These are phyloP conservation scores for Puccinellia tenuiflora DNA, from an alignment of 176 grass and related monocot genomes.

Conservation along the genomic window DNA sequence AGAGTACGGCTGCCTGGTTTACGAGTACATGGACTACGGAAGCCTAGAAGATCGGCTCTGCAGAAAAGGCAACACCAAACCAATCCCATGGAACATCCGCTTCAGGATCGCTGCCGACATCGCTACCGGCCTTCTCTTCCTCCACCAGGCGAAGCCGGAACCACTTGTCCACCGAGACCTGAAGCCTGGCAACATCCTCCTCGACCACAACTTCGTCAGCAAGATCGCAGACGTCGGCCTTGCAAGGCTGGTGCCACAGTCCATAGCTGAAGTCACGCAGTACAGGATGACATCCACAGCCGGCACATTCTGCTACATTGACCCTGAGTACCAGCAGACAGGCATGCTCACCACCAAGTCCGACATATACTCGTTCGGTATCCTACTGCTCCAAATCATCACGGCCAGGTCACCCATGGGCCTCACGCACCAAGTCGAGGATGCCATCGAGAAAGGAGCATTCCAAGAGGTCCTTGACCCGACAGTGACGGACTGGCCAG, in stretches of 20 bases:
- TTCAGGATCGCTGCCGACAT: conserved; percentile 84
- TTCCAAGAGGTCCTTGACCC: conserved; percentile 80
- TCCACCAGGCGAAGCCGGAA: conserved; percentile 82
- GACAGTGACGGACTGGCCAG: conserved; percentile 52
- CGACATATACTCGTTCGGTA: conserved; percentile 79
- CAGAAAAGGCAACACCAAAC: conserved; percentile 47
- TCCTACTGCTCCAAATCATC: conserved; percentile 84
- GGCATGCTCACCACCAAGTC: conserved; percentile 86
- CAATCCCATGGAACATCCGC: conserved; percentile 69
- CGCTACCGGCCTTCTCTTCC: conserved; percentile 75
- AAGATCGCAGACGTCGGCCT: conserved; percentile 95
- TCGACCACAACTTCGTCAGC: conserved; percentile 79
- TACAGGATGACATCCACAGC: conserved; percentile 88
- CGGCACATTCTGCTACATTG: conserved; percentile 90
- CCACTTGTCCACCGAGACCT: conserved; percentile 89
- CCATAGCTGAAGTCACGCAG: conserved; percentile 55
- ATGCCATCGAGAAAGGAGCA: conserved; percentile 52
- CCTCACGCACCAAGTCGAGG: conserved; percentile 60
- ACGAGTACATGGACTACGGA: conserved; percentile 94
- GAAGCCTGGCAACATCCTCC: conserved; percentile 93
- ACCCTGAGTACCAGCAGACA: conserved; percentile 92
- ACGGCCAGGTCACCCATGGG: conserved; percentile 81
- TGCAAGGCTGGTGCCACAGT: conserved; percentile 68
- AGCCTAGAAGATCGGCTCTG: conserved; percentile 79
- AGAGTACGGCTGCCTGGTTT: conserved; percentile 77